Conservation (phyloP, 345 rosid species). For the Heritiera littoralis region DNA sequence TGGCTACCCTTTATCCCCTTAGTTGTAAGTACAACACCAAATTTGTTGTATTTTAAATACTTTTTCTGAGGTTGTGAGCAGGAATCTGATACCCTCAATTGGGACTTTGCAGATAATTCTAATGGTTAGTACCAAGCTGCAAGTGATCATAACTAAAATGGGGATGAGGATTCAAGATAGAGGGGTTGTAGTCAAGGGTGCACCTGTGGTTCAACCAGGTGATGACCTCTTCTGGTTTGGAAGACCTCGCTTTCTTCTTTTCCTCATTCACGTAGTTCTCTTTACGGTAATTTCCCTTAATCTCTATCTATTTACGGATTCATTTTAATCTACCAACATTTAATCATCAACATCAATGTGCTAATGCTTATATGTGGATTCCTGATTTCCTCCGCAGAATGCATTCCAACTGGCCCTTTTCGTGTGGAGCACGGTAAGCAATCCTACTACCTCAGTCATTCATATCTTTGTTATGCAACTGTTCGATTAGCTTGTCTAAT, state of each 20-base stretch:
- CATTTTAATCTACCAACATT: background rate
- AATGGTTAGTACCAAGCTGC: constrained; percentile 75
- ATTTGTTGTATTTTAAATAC: background rate
- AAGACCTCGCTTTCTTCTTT: constrained; percentile 75
- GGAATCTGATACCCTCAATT: background rate
- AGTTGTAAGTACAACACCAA: constrained; percentile 53
- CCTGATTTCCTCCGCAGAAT: constrained; percentile 50
- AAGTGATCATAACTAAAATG: constrained; percentile 79
- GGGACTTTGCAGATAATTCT: constrained; percentile 52
- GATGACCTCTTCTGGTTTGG: constrained; percentile 98
- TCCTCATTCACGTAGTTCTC: constrained; percentile 82
- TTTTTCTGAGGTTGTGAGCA: background rate
- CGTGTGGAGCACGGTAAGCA: constrained; percentile 68
- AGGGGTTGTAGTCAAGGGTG: constrained; percentile 87
- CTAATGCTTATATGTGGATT: constrained; percentile 1
- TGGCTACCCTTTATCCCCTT: constrained; percentile 90
- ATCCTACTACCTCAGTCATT: background rate
- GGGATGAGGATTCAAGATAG: constrained; percentile 76
- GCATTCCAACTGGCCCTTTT: constrained; percentile 94
- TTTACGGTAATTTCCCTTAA: constrained; percentile 59
- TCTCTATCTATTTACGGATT: background rate
- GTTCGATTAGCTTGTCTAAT: background rate
- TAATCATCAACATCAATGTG: background rate
- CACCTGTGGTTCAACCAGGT: constrained; percentile 86
- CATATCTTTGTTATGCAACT: background rate